Evolutionary conservation across 768 basidiomycete species (phyloP), one percentile per base, ranked within the genome.

Genomic region (Cytidiella melzeri): DNA sequence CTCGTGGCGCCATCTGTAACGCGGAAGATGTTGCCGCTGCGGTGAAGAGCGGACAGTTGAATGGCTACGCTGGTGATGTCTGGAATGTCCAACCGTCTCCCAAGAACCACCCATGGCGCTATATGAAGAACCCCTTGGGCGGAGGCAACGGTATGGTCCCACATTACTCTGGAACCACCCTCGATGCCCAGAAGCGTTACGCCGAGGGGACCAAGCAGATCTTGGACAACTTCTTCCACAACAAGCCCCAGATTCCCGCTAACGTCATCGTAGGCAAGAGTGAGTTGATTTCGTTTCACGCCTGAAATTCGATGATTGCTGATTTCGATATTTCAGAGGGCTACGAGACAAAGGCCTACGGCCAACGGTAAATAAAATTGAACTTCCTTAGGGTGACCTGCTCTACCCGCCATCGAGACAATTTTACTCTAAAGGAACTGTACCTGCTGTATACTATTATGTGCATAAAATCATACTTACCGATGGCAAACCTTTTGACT

Each of bases 91-190:
- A 94, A 62, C 92, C 93, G 38, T 84, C 92, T 9, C 88, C 90
- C 2, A 77, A 72, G 56, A 85, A 92, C 66, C 92, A 95, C 69
- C 69, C 84, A 41, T 94, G 88, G 92, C 77, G 92, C 46, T 82
- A 78, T 18, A 76, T 80, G 73, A 83, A 85, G 71, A 91, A 92
- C 72, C 78, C 81, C 20, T 76, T 87, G 5, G 84, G 82, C 15
- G 88, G 80, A 53, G 92, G 92, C 20, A 94, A 96, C 69, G 91
- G 86, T 59, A 92, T 93, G 80, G 86, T 88, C 4, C 83, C 87
- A 11, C 87, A 89, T 63, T 90, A 88, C 70, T 87, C 84, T 57
- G 90, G 92, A 34, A 92, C 90, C 6, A 92, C 90, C 20, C 78
- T 92, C 53, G 92, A 94, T 60, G 91, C 92, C 2, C 92, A 94